Percentiles rank a stretch among this genome's conserved stretches.
These are phyloP conservation scores for Fusarium sp. DNA, from an alignment of 2,329 filamentous ascomycete genomes.

Conservation along the genomic window DNA sequence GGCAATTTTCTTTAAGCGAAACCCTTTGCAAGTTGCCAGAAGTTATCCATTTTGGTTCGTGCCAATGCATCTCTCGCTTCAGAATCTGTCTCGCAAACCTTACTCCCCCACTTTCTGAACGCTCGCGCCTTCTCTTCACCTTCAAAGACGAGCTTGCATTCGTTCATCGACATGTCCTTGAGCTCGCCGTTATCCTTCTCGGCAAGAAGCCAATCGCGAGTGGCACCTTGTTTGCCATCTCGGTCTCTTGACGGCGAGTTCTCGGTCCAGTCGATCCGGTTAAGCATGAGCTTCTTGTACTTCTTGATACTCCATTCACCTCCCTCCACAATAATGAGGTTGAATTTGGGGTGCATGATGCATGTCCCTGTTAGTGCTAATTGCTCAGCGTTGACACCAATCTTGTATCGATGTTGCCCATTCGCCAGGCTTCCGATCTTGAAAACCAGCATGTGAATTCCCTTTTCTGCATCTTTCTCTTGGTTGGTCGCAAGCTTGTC, in stretches of 20 bases:
- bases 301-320: constrained; percentile 84
- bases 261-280: constrained; percentile 95
- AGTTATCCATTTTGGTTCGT: constrained; percentile 91
- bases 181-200: constrained; percentile 82
- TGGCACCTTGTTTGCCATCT: constrained; percentile 71
- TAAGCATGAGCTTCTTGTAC: constrained; percentile 93
- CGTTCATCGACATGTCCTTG: constrained; percentile 86
- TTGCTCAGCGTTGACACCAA: constrained; percentile 93
- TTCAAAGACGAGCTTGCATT: constrained; percentile 88
- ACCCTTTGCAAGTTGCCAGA: constrained; percentile 91
- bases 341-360: constrained; percentile 90
- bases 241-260: constrained; percentile 78
- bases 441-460: constrained; percentile 89
- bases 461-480: constrained; percentile 87
- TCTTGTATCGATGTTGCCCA: constrained; percentile 92
- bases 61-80: constrained; percentile 85
- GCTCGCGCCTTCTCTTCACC: constrained; percentile 84
- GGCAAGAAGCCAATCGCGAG: constrained; percentile 82
- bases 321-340: constrained; percentile 91
- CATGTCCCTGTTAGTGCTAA: constrained; percentile 89
- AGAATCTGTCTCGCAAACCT: constrained; percentile 92
- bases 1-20: constrained; percentile 35
- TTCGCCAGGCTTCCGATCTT: constrained; percentile 91
- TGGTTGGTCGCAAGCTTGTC: constrained; percentile 88
- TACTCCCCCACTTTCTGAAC: constrained; percentile 90